phyloP scores from a whole-genome alignment of 1,139 yeast species.

The Yamadazyma trypodendri region DNA sequence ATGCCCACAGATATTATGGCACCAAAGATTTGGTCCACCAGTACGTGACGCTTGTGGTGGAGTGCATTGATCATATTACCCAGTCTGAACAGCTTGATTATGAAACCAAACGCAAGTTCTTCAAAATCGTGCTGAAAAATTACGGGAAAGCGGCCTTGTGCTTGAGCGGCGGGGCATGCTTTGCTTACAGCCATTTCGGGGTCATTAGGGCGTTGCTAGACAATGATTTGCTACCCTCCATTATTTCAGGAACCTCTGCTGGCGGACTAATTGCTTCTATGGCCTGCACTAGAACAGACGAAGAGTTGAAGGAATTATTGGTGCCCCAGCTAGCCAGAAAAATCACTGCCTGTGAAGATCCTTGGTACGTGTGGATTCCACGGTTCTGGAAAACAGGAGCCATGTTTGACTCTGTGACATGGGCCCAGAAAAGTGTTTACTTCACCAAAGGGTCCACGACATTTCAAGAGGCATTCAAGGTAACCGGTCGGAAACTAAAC shows the following conservation, averaged over 20 bases:
- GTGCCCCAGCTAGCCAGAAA: conserved; percentile 63
- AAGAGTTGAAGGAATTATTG: conserved; percentile 56
- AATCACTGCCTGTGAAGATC: conserved; percentile 72
- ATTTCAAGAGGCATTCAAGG: conserved; percentile 64
- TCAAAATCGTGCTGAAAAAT: conserved; percentile 58
- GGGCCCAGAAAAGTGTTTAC: conserved; percentile 71
- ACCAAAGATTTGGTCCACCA: conserved; percentile 61
- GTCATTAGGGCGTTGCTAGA: conserved; percentile 70
- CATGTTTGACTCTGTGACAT: conserved; percentile 67
- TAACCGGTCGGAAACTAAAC: conserved; percentile 70
- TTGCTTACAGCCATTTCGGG: conserved; percentile 78
- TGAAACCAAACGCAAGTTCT: conserved; percentile 50
- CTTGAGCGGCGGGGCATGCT: conserved; percentile 78
- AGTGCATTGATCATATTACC: conserved; percentile 46
- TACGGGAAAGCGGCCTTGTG: conserved; percentile 75
- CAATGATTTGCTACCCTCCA: conserved; percentile 62
- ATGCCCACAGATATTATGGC: conserved; percentile 74
- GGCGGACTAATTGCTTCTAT: conserved; percentile 81
- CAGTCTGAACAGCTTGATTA: conserved; percentile 36
- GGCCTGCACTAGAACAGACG: conserved; percentile 67
- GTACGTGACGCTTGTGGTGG: conserved; percentile 53
- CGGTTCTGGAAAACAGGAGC: conserved; percentile 79
- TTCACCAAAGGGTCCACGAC: conserved; percentile 74
- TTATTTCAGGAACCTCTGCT: conserved; percentile 78
- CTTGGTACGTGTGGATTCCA: conserved; percentile 58